A percentile compares a stretch with the other conserved stretches of the same genome.
These are phyloP conservation scores for Paramecium biaurelia DNA, from an alignment of 73 alveolate genomes.

Conservation along the genomic window DNA sequence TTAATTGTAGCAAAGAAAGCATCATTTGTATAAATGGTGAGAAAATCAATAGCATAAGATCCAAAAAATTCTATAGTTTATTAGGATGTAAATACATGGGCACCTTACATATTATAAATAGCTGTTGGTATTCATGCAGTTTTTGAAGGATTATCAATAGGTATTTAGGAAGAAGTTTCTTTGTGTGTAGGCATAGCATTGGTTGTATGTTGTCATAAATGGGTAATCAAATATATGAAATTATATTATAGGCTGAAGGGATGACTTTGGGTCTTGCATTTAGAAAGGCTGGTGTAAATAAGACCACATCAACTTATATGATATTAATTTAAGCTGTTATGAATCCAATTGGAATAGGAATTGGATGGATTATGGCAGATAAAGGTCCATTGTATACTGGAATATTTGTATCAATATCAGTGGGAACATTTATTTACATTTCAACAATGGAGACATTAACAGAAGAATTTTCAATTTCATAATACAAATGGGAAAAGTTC, in stretches of 20 bases:
- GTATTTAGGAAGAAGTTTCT: slow-evolving; percentile 76
- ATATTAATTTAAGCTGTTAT: slow-evolving; percentile 68
- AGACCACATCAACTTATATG: slow-evolving; percentile 58
- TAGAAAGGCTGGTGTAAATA: slow-evolving; percentile 43
- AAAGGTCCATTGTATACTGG: slow-evolving; percentile 78
- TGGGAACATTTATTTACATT: slow-evolving; percentile 90
- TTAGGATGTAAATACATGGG: slow-evolving; percentile 61
- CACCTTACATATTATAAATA: slow-evolving; percentile 81
- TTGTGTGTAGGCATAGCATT: slow-evolving; percentile 76
- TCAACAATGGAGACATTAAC: slow-evolving; percentile 89
- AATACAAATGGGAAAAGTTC: slow-evolving; percentile 49
- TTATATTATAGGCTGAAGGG: slow-evolving; percentile 59
- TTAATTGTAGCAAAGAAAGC: slow-evolving; percentile 71
- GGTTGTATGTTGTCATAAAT: slow-evolving; percentile 87
- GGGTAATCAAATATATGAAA: slow-evolving; percentile 73
- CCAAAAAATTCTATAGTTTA: slow-evolving; percentile 9
- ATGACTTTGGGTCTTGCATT: slow-evolving; percentile 83
- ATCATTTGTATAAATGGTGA: slow-evolving; percentile 54
- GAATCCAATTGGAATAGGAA: slow-evolving; percentile 86
- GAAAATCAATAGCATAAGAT: slow-evolving; percentile 32
- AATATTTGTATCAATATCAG: slow-evolving; percentile 79
- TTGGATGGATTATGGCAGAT: slow-evolving; percentile 81
- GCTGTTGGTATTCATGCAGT: slow-evolving; percentile 93
- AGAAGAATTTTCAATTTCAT: slow-evolving; percentile 72
- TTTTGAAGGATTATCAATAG: slow-evolving; percentile 95